Evolutionary conservation across 148 eudicot species (phyloP), one percentile per base, ranked within the genome.

Genomic region (Oxyria digyna): DNA sequence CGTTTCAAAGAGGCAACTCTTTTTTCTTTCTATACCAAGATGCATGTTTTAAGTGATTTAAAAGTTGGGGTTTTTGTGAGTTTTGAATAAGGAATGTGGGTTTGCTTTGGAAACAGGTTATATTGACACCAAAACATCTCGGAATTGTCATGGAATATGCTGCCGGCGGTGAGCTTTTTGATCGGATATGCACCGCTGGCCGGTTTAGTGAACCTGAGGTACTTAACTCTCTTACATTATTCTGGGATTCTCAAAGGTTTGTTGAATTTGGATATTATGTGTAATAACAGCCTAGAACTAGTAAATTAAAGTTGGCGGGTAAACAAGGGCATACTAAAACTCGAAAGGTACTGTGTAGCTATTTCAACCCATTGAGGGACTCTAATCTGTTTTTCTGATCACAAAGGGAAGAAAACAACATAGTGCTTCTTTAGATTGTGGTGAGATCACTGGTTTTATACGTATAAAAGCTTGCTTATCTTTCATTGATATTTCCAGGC

Each of bases 91-190:
- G 24, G 24, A 18, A 6, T 1, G 57, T 62, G 37, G 40, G 23
- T 63, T 63, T 63, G 38, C 0, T 63, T 35, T 26, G 27, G 27
- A 18, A 38, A 14, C 42, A 66, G 69, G 69, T 66, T 35, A 12
- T 66, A 13, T 66, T 66, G 69, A 66, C 69, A 12, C 69, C 46
- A 0, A 66, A 45, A 4, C 69, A 66, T 66, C 69, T 66, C 27
- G 69, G 69, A 41, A 66, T 66, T n/a, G 46, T 66, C 29, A 66
- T 66, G 69, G 69, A 66, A 66, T 66, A 66, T 66, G 69, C 69
- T 3, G 43, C 69, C 31, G 69, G 69, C 17, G 69, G 69, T 9
- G 69, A 66, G 69, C 69, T 66, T 41, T 66, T 66, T 66, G 69
- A 66, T 1, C 69, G 69, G 17, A 66, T 66, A 10, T 66, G 69